Percentiles rank a stretch among this genome's conserved stretches.
phyloP scores from a whole-genome alignment of 176 grass and related monocot genomes.

The Saccharum officinarum region DNA sequence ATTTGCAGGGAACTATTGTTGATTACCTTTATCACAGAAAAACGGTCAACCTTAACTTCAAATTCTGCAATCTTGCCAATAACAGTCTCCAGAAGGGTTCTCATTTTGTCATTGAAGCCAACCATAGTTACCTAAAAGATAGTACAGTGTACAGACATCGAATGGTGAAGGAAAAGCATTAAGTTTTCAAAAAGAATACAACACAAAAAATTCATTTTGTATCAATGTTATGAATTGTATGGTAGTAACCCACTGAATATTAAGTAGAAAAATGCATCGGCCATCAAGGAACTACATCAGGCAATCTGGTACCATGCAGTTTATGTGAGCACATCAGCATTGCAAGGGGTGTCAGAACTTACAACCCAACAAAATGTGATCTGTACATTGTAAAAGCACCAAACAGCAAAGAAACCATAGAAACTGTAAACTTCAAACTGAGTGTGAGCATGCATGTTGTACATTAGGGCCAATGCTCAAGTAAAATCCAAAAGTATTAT shows the following conservation, averaged over 20 bases:
- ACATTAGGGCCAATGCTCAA: background rate
- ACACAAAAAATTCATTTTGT: background rate
- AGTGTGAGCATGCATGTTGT: constrained; percentile 22
- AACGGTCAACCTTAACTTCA: constrained; percentile 84
- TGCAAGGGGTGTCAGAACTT: background rate
- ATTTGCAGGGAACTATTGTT: constrained; percentile 21
- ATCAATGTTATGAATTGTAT: constrained; percentile 11
- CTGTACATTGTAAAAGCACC: background rate
- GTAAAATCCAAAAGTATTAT: background rate
- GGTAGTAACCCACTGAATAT: constrained; percentile 3
- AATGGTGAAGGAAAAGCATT: constrained; percentile 1
- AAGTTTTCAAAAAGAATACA: background rate
- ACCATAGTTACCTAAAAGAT: constrained; percentile 68
- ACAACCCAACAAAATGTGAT: background rate
- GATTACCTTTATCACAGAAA: constrained; percentile 94
- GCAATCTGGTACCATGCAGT: background rate
- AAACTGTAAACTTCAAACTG: background rate
- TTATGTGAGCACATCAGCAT: background rate
- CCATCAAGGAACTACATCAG: constrained; percentile 9
- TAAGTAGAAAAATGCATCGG: constrained; percentile 4
- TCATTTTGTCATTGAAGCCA: constrained; percentile 99
- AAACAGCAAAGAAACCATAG: background rate
- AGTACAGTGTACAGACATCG: constrained; percentile 17
- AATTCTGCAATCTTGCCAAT: constrained; percentile 79
- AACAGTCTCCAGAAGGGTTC: constrained; percentile 84